Percentiles rank a stretch among this genome's conserved stretches.
Conservation (phyloP, 2,329 filamentous ascomycete species). For the Rhynchosporium secalis region DNA sequence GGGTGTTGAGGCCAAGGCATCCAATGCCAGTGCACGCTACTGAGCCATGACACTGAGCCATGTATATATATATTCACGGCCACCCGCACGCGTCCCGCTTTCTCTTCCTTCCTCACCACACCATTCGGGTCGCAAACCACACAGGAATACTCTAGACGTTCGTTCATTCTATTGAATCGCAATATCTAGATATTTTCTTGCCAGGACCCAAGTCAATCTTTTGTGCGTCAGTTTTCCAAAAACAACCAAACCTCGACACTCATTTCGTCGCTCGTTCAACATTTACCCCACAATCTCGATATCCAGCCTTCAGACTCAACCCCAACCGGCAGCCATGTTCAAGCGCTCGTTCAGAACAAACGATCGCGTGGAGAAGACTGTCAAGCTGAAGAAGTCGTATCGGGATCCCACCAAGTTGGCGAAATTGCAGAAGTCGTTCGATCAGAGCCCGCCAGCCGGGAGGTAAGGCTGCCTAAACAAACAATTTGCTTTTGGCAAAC, state of each 20-base stretch:
- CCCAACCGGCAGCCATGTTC: slow-evolving; percentile 67
- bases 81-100: slow-evolving; percentile 21
- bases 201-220: slow-evolving; percentile 42
- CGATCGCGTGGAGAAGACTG: slow-evolving; percentile 85
- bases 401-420: slow-evolving; percentile 77
- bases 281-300: slow-evolving; percentile 31
- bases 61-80: slow-evolving; percentile 20
- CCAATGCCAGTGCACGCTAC: slow-evolving; percentile 14
- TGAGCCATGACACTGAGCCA: background rate
- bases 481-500: slow-evolving; percentile 19
- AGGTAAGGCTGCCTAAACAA: slow-evolving; percentile 41
- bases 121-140: slow-evolving; percentile 40
- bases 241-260: slow-evolving; percentile 32
- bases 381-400: slow-evolving; percentile 76
- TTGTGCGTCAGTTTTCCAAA: slow-evolving; percentile 40
- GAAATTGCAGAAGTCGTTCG: slow-evolving; percentile 84
- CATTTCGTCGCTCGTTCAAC: slow-evolving; percentile 41
- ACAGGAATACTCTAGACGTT: slow-evolving; percentile 41
- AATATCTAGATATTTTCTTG: slow-evolving; percentile 41
- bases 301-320: slow-evolving; percentile 28
- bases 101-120: slow-evolving; percentile 39
- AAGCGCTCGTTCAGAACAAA: slow-evolving; percentile 85
- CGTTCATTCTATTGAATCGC: slow-evolving; percentile 29
- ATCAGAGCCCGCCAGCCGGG: slow-evolving; percentile 52
- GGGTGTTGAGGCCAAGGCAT: slow-evolving; percentile 18